Evolutionary conservation across 225 moss, liverwort and hornwort species (phyloP).

Genomic region (Pseudisothecium myosuroides): DNA sequence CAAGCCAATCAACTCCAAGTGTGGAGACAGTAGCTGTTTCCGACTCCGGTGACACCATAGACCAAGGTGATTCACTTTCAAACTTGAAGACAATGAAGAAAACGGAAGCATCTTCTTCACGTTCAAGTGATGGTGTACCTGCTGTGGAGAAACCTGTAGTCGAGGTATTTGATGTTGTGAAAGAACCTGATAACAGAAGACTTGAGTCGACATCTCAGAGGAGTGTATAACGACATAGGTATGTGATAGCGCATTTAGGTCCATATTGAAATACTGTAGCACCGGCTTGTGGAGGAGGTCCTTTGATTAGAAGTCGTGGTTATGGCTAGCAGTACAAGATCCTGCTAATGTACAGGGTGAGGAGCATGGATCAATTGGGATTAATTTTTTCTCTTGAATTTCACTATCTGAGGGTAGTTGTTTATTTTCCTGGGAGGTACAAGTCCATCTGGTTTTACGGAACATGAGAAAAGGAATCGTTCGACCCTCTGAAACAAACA

Average conservation of each 20-base stretch:
- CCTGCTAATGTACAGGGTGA: neutral
- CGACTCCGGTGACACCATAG: neutral
- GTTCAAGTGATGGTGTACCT: neutral
- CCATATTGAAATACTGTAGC: neutral
- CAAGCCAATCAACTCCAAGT: neutral
- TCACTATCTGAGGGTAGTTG: neutral
- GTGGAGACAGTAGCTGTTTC: slow-evolving; percentile 7
- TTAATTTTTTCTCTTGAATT: neutral
- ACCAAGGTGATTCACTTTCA: slow-evolving; percentile 11
- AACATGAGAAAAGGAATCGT: neutral
- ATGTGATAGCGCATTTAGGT: neutral
- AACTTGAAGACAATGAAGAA: slow-evolving; percentile 28
- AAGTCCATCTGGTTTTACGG: neutral
- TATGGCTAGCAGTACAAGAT: neutral
- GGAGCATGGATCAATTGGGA: neutral
- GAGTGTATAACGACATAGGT: neutral
- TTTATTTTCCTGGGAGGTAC: neutral
- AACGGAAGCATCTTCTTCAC: neutral
- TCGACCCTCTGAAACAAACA: neutral
- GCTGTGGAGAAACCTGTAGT: neutral
- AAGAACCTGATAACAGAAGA: slow-evolving; percentile 19
- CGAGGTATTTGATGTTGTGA: slow-evolving; percentile 1
- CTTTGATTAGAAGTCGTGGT: neutral
- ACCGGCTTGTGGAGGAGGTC: neutral
- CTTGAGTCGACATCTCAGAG: neutral